Evolutionary conservation across 2,329 filamentous ascomycete genomes (phyloP), one percentile per base, ranked within the genome.

Genomic region (Fusarium mundagurra): DNA sequence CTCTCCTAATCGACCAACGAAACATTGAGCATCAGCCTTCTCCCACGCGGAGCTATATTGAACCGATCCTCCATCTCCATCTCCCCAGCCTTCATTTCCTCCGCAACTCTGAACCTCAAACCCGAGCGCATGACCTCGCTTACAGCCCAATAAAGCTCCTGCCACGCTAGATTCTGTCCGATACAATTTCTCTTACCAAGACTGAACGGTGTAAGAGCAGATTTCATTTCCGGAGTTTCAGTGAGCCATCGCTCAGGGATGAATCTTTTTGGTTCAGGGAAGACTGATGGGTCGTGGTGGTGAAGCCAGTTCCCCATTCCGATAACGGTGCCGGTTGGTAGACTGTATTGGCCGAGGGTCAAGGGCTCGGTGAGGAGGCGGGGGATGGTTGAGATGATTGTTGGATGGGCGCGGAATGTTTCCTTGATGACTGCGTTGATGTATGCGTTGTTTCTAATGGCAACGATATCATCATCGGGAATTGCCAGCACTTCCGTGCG

Each of bases 11-110:
- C 6, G 10, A 54, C 34, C 4, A 1, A 7, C 3, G 33, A 54
- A 17, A 8, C 24, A 6, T 5, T 7, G 8, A 54, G 51, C 51
- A 39, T 54, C 1, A 54, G 51, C 14, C 51, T 38, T n/a, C 51
- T 39, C 8, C 51, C 51, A 0, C 51, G 24, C 7, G 51, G 51
- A 29, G 51, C 51, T 9, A 29, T 54, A 7, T 54, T 54, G 2
- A 54, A 54, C 18, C 51, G 34, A 38, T 54, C 51, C 34, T 39
- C 51, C 51, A 54, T 54, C 24, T 54, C 34, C 51, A 39, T 54
- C n/a, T 54, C 51, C 34, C 51, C 29, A 39, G 29, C 34, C 24
- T 54, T 27, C 51, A 54, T 54, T n/a, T 54, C 34, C 0, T 38
- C 20, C 7, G 34, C 51, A 29, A 54, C 51, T 29, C 34, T 29